Evolutionary conservation across 2,329 filamentous ascomycete species (phyloP).

Genomic region (Alternaria arborescens): DNA sequence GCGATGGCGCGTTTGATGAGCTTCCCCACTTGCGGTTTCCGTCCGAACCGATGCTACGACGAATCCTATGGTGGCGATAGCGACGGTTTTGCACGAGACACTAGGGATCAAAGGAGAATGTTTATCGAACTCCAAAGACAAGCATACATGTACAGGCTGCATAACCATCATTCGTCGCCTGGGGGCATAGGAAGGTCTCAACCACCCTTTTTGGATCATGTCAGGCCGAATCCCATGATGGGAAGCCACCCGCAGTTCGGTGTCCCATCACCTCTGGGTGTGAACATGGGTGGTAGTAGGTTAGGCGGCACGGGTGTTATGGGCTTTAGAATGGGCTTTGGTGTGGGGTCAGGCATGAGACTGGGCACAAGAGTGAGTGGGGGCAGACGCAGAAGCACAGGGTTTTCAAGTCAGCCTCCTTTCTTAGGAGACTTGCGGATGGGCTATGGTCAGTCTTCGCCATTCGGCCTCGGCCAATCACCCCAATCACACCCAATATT

Average conservation of each 20-base stretch:
- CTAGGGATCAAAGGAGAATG: not conserved
- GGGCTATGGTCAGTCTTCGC: not conserved
- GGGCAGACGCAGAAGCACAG: conserved; percentile 3
- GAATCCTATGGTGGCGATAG: not conserved
- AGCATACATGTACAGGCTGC: not conserved
- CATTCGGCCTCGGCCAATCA: conserved; percentile 3
- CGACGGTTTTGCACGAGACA: not conserved
- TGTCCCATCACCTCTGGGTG: conserved; percentile 1
- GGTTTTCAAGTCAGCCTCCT: not conserved
- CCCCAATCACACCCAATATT: conserved; percentile 4
- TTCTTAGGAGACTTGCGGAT: conserved; percentile 1
- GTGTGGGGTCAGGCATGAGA: not conserved
- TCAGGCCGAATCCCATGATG: conserved; percentile 11
- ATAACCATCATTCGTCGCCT: not conserved
- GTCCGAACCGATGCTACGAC: not conserved
- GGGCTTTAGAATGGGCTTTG: not conserved
- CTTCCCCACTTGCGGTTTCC: conserved; percentile 2
- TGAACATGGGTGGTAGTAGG: not conserved
- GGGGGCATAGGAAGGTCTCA: conserved; percentile 1
- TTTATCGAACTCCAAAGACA: conserved; percentile 7
- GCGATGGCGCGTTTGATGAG: not conserved
- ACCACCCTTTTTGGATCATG: not conserved
- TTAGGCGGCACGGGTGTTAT: conserved; percentile 13
- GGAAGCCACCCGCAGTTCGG: conserved; percentile 1
- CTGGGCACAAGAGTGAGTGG: not conserved